Evolutionary conservation across 2,329 filamentous ascomycete species (phyloP).

Genomic region (Penicillium sp.): DNA sequence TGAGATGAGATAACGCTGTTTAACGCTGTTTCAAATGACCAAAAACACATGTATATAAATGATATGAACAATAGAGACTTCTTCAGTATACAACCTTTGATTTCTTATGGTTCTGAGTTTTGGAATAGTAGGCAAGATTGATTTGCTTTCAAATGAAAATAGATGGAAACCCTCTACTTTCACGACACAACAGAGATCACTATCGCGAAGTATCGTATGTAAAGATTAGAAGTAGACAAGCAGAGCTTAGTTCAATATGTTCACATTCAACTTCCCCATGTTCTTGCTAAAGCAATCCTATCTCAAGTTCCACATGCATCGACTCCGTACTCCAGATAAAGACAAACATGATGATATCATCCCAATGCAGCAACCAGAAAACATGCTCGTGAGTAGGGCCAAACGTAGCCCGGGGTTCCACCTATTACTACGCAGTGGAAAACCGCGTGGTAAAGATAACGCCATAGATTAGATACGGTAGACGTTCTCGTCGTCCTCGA

Average conservation of each 20-base stretch:
- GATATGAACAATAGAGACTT: neutral
- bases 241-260: neutral
- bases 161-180: neutral
- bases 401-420: constrained; percentile 10
- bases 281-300: constrained; percentile 19
- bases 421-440: neutral
- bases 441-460: neutral
- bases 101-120: neutral
- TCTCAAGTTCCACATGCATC: constrained; percentile 19
- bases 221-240: neutral
- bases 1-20: neutral
- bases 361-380: constrained; percentile 33
- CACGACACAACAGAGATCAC: neutral
- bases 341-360: constrained; percentile 35
- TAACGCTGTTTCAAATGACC: neutral
- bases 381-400: constrained; percentile 28
- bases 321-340: constrained; percentile 34
- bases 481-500: constrained; percentile 64
- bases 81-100: neutral
- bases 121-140: neutral
- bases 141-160: neutral
- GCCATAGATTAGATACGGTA: constrained; percentile 66
- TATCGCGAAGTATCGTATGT: neutral
- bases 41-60: constrained; percentile 4
- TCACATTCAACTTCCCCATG: constrained; percentile 14